These are phyloP conservation scores for Saccharomyces hybrid DNA, from an alignment of 1,139 yeast genomes.

Conservation along the genomic window DNA sequence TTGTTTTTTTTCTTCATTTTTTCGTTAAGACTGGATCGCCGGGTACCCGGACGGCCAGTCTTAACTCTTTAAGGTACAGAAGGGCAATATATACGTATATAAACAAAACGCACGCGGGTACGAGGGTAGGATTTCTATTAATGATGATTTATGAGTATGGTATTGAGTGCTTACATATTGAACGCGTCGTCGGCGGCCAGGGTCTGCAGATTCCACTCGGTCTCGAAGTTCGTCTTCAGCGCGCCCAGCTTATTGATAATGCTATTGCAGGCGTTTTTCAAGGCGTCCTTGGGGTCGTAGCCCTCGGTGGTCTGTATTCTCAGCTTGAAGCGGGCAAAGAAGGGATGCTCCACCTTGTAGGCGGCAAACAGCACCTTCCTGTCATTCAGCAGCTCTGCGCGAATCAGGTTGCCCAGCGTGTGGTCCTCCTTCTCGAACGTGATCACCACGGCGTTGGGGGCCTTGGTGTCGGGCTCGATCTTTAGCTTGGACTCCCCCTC, in stretches of 20 bases:
- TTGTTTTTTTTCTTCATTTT: neutral
- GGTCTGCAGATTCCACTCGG: conserved; percentile 89
- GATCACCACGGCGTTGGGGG: conserved; percentile 88
- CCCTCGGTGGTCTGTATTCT: conserved; percentile 95
- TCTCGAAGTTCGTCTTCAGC: conserved; percentile 68
- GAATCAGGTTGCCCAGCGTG: conserved; percentile 81
- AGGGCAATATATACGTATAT: neutral
- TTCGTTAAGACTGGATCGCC: neutral
- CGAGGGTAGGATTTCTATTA: neutral
- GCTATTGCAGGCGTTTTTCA: conserved; percentile 79
- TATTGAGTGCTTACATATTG: neutral
- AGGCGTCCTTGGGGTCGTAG: conserved; percentile 82
- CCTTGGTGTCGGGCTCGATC: conserved; percentile 87
- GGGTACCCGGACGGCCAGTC: neutral
- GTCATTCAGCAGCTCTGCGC: conserved; percentile 81
- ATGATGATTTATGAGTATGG: neutral
- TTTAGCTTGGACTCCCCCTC: conserved; percentile 91
- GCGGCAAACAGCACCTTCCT: conserved; percentile 89
- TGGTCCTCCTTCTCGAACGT: conserved; percentile 96
- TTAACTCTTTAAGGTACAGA: no score
- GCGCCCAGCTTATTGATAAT: conserved; percentile 72
- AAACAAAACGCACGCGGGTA: no score
- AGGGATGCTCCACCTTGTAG: conserved; percentile 94
- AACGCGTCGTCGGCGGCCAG: conserved; percentile 48
- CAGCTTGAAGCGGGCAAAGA: conserved; percentile 88